Percentiles rank a stretch among this genome's conserved stretches.
phyloP scores from a whole-genome alignment of 2,329 filamentous ascomycete genomes.

The Raffaelea ambrosiae region DNA sequence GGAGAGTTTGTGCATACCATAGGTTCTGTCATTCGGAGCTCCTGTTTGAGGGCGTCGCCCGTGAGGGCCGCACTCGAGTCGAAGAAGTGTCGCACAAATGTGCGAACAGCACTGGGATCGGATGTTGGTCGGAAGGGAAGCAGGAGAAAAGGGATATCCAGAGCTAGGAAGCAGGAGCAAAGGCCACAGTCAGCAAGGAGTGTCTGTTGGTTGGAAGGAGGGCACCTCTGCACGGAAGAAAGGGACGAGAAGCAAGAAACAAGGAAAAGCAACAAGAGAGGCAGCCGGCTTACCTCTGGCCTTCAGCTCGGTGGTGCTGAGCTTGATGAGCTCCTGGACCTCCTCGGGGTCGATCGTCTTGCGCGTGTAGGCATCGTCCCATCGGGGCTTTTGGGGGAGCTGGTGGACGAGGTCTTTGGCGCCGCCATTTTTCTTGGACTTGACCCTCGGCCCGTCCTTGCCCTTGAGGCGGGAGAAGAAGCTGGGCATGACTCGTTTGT shows the following conservation, averaged over 20 bases:
- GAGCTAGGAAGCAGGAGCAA: constrained; percentile 51
- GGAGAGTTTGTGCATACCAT: constrained; percentile 55
- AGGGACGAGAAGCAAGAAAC: no score
- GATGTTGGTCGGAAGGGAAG: constrained; percentile 90
- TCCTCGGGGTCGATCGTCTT: constrained; percentile 80
- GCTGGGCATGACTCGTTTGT: constrained; percentile 38
- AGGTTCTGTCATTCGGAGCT: constrained; percentile 85
- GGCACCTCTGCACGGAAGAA: not conserved
- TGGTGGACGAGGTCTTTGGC: constrained; percentile 40
- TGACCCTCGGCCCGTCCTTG: constrained; percentile 57
- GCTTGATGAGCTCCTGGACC: constrained; percentile 75
- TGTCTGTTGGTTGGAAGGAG: not conserved
- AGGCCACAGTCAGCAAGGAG: not conserved
- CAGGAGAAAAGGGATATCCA: constrained; percentile 86
- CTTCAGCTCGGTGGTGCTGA: constrained; percentile 87
- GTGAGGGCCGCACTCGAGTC: constrained; percentile 54
- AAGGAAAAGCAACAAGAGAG: not conserved
- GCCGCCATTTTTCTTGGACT: constrained; percentile 57
- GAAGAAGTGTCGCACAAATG: constrained; percentile 90
- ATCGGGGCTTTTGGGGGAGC: constrained; percentile 61
- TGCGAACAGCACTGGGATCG: constrained; percentile 83
- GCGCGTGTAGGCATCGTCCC: constrained; percentile 82
- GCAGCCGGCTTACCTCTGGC: constrained; percentile 64
- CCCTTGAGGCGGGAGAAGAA: constrained; percentile 61
- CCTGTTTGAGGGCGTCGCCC: constrained; percentile 68